Evolutionary conservation across 139 green algal species (phyloP).

Genomic region (Ostreobium quekettii): DNA sequence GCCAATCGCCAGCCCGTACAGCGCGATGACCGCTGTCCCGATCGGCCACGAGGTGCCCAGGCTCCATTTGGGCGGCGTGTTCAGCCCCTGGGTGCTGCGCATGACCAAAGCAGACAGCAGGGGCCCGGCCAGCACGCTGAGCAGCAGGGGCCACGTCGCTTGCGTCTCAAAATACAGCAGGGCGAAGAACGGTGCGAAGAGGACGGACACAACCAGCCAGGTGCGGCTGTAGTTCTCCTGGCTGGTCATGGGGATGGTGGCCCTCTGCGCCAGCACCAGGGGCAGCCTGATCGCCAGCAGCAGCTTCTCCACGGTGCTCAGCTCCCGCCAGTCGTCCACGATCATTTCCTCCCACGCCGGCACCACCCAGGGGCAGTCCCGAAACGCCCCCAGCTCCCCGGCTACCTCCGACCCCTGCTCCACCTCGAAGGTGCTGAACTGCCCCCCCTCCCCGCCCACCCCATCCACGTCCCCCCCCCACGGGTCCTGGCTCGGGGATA

Average conservation of each 20-base stretch:
- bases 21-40: constrained; percentile 44
- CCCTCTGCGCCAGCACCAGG: constrained; percentile 14
- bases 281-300: constrained; percentile 8
- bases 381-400: not conserved
- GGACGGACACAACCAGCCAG: constrained; percentile 51
- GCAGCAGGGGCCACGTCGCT: constrained; percentile 12
- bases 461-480: not conserved
- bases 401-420: not conserved
- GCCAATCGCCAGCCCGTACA: constrained; percentile 62
- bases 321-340: constrained; percentile 15
- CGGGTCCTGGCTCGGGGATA: not conserved
- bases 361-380: not conserved
- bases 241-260: constrained; percentile 39
- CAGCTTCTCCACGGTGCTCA: constrained; percentile 10
- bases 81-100: not conserved
- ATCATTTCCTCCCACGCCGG: constrained; percentile 24
- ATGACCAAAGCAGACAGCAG: not conserved
- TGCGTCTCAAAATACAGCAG: constrained; percentile 23
- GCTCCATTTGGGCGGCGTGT: constrained; percentile 10
- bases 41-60: constrained; percentile 24
- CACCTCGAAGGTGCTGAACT: constrained; percentile 13
- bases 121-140: not conserved
- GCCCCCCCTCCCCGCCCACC: not conserved
- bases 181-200: constrained; percentile 34
- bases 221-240: constrained; percentile 40